A percentile compares a stretch with the other conserved stretches of the same genome.
phyloP scores from a whole-genome alignment of 176 grass and related monocot genomes.

The Rhipidocladum racemiflorum region DNA sequence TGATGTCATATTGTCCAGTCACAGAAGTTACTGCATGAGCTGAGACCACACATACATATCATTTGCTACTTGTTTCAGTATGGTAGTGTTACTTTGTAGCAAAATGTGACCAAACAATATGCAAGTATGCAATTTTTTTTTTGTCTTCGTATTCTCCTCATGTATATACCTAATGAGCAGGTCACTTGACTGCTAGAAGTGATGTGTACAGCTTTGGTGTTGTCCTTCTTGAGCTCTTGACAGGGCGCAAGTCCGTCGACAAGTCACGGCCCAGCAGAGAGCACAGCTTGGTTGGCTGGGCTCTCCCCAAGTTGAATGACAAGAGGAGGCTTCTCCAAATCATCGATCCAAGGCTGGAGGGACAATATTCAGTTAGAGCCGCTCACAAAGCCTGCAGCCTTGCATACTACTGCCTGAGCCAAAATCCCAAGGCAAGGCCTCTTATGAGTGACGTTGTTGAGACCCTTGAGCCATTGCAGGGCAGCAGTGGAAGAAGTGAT shows the following conservation, averaged over 20 bases:
- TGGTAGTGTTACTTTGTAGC: background rate
- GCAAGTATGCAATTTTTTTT: background rate
- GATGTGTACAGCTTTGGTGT: conserved; percentile 96
- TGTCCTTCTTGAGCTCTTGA: conserved; percentile 88
- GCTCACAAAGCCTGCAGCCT: conserved; percentile 93
- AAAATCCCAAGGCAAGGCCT: conserved; percentile 87
- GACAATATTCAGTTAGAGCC: conserved; percentile 66
- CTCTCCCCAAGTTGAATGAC: conserved; percentile 78
- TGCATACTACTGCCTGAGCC: conserved; percentile 93
- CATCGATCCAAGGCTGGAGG: conserved; percentile 72
- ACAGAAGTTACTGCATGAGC: background rate
- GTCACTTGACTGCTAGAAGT: conserved; percentile 94
- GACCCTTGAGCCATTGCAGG: conserved; percentile 76
- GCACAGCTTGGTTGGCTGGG: conserved; percentile 90
- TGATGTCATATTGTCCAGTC: background rate
- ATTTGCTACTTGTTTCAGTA: conserved; percentile 2
- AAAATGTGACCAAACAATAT: background rate
- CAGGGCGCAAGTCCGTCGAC: conserved; percentile 85
- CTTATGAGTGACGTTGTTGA: conserved; percentile 92
- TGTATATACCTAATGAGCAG: conserved; percentile 41
- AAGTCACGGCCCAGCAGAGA: conserved; percentile 86
- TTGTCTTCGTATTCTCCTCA: background rate
- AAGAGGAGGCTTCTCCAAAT: conserved; percentile 90
- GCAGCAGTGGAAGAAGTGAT: conserved; percentile 34
- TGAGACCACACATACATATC: background rate